Percentiles rank a stretch among this genome's conserved stretches.
Conservation (phyloP, 352 stramenopile genomes). For the Phytophthora quininea region DNA sequence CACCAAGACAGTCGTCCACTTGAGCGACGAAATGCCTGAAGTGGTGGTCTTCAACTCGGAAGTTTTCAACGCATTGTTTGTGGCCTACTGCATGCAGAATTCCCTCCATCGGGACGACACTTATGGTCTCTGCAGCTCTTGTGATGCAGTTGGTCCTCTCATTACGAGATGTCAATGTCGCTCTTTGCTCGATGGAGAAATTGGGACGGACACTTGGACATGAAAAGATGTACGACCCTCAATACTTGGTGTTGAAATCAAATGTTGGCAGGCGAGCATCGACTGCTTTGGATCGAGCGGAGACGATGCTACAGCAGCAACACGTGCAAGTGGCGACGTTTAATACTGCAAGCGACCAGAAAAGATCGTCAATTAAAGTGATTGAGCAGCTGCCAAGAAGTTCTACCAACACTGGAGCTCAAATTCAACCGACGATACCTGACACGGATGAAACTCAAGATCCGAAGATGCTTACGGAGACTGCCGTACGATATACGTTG, state of each 20-base stretch:
- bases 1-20: slow-evolving; percentile 1
- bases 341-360: background rate
- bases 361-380: background rate
- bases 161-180: slow-evolving; percentile 21
- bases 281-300: slow-evolving; percentile 17
- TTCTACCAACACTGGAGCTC: background rate
- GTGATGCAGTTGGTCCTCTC: slow-evolving; percentile 16
- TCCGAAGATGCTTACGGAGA: slow-evolving; percentile 1
- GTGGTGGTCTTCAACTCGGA: slow-evolving; percentile 12
- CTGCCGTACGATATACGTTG: slow-evolving; percentile 9
- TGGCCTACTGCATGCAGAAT: slow-evolving; percentile 37
- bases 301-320: slow-evolving; percentile 13
- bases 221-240: slow-evolving; percentile 12
- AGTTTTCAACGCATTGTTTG: slow-evolving; percentile 37
- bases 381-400: too few relatives aligned
- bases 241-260: slow-evolving; percentile 6
- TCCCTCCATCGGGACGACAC: slow-evolving; percentile 22
- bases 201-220: slow-evolving; percentile 10
- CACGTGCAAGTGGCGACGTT: background rate
- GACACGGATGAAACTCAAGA: background rate
- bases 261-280: slow-evolving; percentile 1
- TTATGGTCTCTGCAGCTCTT: slow-evolving; percentile 23
- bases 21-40: slow-evolving; percentile 10
- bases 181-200: slow-evolving; percentile 6
- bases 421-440: slow-evolving; percentile 14